phyloP scores from a whole-genome alignment of 352 stramenopile species.

The Pilasporangium apinafurcum region DNA sequence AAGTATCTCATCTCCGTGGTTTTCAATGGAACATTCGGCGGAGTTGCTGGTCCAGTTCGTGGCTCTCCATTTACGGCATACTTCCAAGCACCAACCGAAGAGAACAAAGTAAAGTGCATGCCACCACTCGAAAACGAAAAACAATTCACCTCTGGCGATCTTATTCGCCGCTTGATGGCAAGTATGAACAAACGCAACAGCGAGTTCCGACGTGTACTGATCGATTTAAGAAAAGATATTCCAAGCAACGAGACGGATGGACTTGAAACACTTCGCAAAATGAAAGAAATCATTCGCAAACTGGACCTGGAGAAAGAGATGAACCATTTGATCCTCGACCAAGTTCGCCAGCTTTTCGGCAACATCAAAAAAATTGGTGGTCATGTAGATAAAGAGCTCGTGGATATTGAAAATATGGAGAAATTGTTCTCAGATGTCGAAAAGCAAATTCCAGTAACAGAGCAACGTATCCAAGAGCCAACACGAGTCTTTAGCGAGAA shows the following conservation, averaged over 20 bases:
- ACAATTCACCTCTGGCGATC: conserved; percentile 65
- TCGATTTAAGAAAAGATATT: conserved; percentile 82
- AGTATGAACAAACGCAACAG: conserved; percentile 84
- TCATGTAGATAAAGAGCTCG: conserved; percentile 79
- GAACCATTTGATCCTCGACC: conserved; percentile 71
- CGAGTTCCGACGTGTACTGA: conserved; percentile 70
- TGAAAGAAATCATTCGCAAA: conserved; percentile 83
- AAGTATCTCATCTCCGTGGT: conserved; percentile 86
- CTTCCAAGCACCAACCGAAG: conserved; percentile 44
- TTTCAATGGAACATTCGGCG: conserved; percentile 92
- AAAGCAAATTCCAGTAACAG: conserved; percentile 69
- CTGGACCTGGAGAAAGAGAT: conserved; percentile 59
- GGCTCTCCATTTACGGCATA: conserved; percentile 86
- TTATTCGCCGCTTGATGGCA: conserved; percentile 65
- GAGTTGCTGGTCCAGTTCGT: conserved; percentile 89
- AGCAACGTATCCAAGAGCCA: conserved; percentile 69
- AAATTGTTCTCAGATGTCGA: conserved; percentile 77
- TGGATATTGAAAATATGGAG: conserved; percentile 80
- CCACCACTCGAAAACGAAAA: conserved; percentile 60
- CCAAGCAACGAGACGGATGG: conserved; percentile 70
- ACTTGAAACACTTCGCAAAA: conserved; percentile 70
- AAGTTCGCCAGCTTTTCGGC: conserved; percentile 72
- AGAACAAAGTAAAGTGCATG: conserved; percentile 75
- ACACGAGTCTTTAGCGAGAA: conserved; percentile 87
- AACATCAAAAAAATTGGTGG: conserved; percentile 75